Percentiles rank a stretch among this genome's conserved stretches.
phyloP scores from a whole-genome alignment of 495 filamentous ascomycete genomes.

The Lophiotrema nucula region DNA sequence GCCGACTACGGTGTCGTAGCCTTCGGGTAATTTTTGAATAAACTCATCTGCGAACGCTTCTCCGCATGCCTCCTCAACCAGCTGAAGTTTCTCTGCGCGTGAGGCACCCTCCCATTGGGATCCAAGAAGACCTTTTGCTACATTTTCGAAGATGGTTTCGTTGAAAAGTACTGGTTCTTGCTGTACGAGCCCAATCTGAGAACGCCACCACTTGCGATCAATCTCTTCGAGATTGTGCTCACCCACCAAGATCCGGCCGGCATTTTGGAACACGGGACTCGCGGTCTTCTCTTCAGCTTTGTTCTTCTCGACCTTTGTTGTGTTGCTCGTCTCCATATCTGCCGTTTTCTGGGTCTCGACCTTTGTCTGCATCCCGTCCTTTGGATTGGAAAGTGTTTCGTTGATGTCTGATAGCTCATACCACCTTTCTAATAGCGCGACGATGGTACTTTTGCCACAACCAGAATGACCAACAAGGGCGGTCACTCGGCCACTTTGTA shows the following conservation, averaged over 20 bases:
- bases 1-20: constrained; percentile 68
- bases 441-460: constrained; percentile 34
- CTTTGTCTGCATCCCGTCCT: background rate
- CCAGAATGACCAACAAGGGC: constrained; percentile 35
- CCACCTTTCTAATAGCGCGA: constrained; percentile 34
- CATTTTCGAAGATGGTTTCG: constrained; percentile 76
- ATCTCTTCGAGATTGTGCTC: constrained; percentile 49
- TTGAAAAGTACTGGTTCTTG: constrained; percentile 86
- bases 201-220: constrained; percentile 39
- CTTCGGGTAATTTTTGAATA: constrained; percentile 51
- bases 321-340: background rate
- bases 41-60: constrained; percentile 91
- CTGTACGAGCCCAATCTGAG: constrained; percentile 70
- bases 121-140: constrained; percentile 61
- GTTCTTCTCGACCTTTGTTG: background rate
- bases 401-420: constrained; percentile 27
- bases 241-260: constrained; percentile 1
- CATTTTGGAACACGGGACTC: constrained; percentile 2
- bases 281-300: constrained; percentile 4
- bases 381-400: constrained; percentile 2
- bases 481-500: constrained; percentile 29
- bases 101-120: constrained; percentile 62
- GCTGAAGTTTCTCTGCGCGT: no score
- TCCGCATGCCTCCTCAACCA: constrained; percentile 67
- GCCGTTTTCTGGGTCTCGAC: background rate